A percentile compares a stretch with the other conserved stretches of the same genome.
Evolutionary conservation across 805 yeast species (phyloP).

Genomic region (Wickerhamomyces bisporus): DNA sequence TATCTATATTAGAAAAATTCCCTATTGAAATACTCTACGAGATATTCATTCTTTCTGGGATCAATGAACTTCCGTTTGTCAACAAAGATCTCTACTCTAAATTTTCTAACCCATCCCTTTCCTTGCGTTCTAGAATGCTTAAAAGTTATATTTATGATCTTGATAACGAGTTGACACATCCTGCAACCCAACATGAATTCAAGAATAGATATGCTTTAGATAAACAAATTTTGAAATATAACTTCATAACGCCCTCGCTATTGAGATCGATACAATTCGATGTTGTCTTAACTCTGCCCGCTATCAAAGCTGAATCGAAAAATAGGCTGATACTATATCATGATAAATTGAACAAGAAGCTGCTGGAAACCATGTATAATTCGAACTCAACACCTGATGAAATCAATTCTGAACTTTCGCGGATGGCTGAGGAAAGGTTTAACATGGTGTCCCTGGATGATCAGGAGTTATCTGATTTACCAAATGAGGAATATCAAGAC

Average conservation of each 20-base stretch:
- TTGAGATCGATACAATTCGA: constrained; percentile 21
- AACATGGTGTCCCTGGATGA: constrained; percentile 4
- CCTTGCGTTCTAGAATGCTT: constrained; percentile 18
- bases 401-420: constrained; percentile 11
- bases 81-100: constrained; percentile 25
- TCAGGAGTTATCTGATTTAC: constrained; percentile 9
- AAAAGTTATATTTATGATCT: constrained; percentile 15
- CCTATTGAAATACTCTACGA: constrained; percentile 39
- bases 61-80: constrained; percentile 31
- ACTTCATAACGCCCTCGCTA: constrained; percentile 19
- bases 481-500: constrained; percentile 11
- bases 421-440: constrained; percentile 17
- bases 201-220: constrained; percentile 15
- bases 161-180: constrained; percentile 1
- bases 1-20: constrained; percentile 27
- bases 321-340: constrained; percentile 11
- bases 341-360: constrained; percentile 14
- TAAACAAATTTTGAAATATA: constrained; percentile 13
- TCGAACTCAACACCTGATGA: constrained; percentile 11
- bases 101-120: constrained; percentile 21
- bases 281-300: constrained; percentile 21
- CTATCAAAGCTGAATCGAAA: constrained; percentile 11
- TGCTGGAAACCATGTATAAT: constrained; percentile 10
- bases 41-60: constrained; percentile 35
- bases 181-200: constrained; percentile 2